phyloP scores from a whole-genome alignment of 768 basidiomycete genomes.

The Xerocomus potaroensis region DNA sequence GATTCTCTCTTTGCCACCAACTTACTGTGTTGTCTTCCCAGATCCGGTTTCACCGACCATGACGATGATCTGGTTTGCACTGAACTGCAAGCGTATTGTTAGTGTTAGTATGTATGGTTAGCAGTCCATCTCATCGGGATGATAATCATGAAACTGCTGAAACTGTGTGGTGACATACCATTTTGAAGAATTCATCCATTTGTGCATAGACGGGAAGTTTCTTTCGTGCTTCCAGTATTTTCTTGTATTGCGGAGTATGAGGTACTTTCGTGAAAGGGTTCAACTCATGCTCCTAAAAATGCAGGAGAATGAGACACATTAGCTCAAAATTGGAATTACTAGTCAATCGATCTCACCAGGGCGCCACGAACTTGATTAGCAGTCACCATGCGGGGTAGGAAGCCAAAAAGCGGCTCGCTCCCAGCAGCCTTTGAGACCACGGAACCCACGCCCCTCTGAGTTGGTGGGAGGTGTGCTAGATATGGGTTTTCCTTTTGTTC shows the following conservation, averaged over 20 bases:
- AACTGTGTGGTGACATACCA: constrained; percentile 55
- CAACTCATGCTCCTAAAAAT: constrained; percentile 59
- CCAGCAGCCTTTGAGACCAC: constrained; percentile 14
- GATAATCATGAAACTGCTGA: no score
- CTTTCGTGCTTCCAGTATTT: constrained; percentile 80
- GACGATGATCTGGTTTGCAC: constrained; percentile 70
- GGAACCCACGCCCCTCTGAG: constrained; percentile 23
- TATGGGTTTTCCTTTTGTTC: constrained; percentile 46
- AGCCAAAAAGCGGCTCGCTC: constrained; percentile 67
- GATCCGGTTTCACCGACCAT: constrained; percentile 56
- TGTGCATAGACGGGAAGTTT: constrained; percentile 89
- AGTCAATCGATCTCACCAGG: constrained; percentile 49
- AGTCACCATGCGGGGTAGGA: constrained; percentile 64
- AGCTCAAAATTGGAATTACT: not conserved
- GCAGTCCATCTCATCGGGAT: no score
- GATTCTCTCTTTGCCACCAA: constrained; percentile 16
- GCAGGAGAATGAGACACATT: not conserved
- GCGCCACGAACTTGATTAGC: constrained; percentile 62
- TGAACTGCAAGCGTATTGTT: constrained; percentile 17
- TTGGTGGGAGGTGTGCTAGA: constrained; percentile 36
- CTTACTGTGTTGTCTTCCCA: constrained; percentile 81
- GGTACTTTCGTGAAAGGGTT: constrained; percentile 89
- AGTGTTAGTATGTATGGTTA: no score
- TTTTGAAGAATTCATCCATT: constrained; percentile 89
- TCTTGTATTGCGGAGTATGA: constrained; percentile 74